phyloP scores from a whole-genome alignment of 2,329 filamentous ascomycete genomes.

The Apiospora rasikravindrae region DNA sequence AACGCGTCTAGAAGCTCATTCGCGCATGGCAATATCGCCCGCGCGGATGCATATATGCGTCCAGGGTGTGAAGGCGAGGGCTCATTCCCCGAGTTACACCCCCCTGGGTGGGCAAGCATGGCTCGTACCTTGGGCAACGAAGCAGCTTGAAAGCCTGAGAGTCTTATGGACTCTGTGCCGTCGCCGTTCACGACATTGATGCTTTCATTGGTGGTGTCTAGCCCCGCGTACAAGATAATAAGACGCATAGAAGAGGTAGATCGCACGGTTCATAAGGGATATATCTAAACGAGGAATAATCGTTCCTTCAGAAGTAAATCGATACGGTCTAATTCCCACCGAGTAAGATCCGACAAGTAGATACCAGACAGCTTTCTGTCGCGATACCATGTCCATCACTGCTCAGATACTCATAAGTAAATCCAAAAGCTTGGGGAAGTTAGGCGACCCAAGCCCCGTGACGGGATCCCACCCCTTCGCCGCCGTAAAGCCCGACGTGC shows the following conservation, averaged over 20 bases:
- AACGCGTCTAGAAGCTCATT: background rate
- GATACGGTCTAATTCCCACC: too few species aligned
- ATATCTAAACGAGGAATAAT: too few species aligned
- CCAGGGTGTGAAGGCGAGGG: background rate
- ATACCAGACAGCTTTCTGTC: too few species aligned
- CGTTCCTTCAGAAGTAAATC: too few species aligned
- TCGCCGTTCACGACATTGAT: constrained; percentile 26
- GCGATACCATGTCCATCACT: background rate
- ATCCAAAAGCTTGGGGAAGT: constrained; percentile 19
- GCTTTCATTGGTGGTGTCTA: too few species aligned
- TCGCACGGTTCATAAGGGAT: too few species aligned
- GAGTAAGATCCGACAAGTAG: too few species aligned
- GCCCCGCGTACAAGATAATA: too few species aligned
- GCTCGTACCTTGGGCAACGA: too few species aligned
- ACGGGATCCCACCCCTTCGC: constrained; percentile 52
- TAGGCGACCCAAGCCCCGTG: constrained; percentile 45
- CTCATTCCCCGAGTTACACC: background rate
- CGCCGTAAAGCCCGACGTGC: constrained; percentile 34
- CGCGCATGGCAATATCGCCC: background rate
- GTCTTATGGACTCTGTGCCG: constrained; percentile 40
- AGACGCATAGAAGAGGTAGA: too few species aligned
- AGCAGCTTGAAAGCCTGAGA: background rate
- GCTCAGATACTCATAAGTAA: constrained; percentile 15
- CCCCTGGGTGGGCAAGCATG: too few species aligned
- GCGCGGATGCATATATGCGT: background rate